Percentiles rank a stretch among this genome's conserved stretches.
Conservation (phyloP, 2,329 filamentous ascomycete species). For the Dactylellina leptospora region DNA sequence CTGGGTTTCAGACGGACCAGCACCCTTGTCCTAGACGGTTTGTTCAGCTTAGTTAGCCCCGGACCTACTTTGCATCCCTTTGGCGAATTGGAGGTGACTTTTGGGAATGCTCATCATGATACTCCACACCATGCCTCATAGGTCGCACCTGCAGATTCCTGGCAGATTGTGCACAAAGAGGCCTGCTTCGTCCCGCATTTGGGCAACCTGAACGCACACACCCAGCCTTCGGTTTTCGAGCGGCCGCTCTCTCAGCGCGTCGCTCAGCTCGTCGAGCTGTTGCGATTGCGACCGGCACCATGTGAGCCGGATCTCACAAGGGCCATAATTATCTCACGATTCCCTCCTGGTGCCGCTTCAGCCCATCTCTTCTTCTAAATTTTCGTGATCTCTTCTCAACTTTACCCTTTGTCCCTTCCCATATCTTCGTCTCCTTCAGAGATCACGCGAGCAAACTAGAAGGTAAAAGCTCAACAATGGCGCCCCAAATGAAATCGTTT, state of each 20-base stretch:
- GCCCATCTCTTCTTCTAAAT: not conserved
- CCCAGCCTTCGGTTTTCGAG: conserved; percentile 51
- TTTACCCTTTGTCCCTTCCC: not conserved
- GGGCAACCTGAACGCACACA: conserved; percentile 38
- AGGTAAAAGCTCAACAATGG: conserved; percentile 54
- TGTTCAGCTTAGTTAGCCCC: conserved; percentile 4
- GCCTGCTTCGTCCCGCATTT: conserved; percentile 42
- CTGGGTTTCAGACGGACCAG: conserved; percentile 49
- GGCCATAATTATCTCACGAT: conserved; percentile 44
- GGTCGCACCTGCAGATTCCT: conserved; percentile 52
- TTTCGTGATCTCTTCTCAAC: conserved; percentile 7
- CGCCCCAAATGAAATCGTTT: conserved; percentile 61
- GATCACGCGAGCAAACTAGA: not conserved
- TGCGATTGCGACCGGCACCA: conserved; percentile 39
- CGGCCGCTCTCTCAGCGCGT: conserved; percentile 4
- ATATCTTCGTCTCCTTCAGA: conserved; percentile 14
- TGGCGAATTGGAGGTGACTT: conserved; percentile 28
- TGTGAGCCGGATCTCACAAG: conserved; percentile 14
- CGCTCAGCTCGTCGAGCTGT: conserved; percentile 29
- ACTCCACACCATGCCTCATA: conserved; percentile 42
- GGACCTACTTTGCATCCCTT: conserved; percentile 10
- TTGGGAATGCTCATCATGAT: conserved; percentile 50
- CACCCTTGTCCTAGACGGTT: conserved; percentile 42
- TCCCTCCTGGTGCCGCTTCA: conserved; percentile 1
- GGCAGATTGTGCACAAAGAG: conserved; percentile 29